A percentile compares a stretch with the other conserved stretches of the same genome.
phyloP scores from a whole-genome alignment of 2,329 filamentous ascomycete genomes.

The Aschersonia sp. region DNA sequence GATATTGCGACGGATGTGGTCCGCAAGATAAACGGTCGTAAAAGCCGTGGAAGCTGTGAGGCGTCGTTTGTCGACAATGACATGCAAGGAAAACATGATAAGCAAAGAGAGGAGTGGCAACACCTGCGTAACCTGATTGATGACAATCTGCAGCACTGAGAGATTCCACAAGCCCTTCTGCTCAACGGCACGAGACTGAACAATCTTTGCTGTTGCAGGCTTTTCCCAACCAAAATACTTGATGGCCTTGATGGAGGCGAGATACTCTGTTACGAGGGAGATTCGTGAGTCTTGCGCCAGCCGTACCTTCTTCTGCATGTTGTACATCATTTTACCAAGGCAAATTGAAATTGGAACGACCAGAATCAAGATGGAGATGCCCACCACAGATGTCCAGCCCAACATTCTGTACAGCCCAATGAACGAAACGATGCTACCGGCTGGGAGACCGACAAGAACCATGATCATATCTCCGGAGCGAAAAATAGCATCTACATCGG shows the following conservation, averaged over 20 bases:
- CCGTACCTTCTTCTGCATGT: constrained; percentile 35
- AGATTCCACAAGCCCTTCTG: constrained; percentile 40
- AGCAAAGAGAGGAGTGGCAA: constrained; percentile 37
- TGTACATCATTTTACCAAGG: constrained; percentile 33
- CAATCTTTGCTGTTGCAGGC: constrained; percentile 34
- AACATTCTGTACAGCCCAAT: constrained; percentile 39
- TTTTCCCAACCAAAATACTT: constrained; percentile 49
- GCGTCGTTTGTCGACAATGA: constrained; percentile 28
- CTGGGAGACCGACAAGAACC: constrained; percentile 27
- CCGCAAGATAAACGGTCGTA: constrained; percentile 38
- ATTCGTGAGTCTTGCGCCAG: constrained; percentile 41
- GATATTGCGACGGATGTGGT: constrained; percentile 37
- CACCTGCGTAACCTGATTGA: constrained; percentile 35
- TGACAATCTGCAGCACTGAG: constrained; percentile 28
- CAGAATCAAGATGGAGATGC: constrained; percentile 30
- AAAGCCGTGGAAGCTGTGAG: constrained; percentile 43
- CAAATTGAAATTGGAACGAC: constrained; percentile 34
- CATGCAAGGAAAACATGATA: constrained; percentile 38
- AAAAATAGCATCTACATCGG: constrained; percentile 41
- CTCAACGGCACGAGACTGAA: constrained; percentile 32
- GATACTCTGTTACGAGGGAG: constrained; percentile 42
- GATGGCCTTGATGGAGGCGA: constrained; percentile 41
- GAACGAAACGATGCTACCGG: constrained; percentile 31
- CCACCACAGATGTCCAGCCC: constrained; percentile 40
- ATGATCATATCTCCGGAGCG: constrained; percentile 36